phyloP scores from a whole-genome alignment of 768 basidiomycete species.

The Termitomyces sp. region DNA sequence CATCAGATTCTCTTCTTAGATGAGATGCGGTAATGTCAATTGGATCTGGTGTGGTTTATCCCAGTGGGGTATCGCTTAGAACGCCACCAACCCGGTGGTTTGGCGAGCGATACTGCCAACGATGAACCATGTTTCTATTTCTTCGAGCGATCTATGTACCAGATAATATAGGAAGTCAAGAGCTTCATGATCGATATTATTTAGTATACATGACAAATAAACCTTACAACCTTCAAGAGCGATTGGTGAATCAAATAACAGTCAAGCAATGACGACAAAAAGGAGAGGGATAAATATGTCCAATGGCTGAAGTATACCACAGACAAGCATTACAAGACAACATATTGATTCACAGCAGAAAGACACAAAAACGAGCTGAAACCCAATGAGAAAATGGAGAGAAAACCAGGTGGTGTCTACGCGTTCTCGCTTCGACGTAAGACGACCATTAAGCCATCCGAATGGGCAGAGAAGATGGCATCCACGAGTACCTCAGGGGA shows the following conservation, averaged over 20 bases:
- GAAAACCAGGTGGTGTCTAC: not conserved
- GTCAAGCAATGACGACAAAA: not conserved
- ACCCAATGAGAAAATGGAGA: not conserved
- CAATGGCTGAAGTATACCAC: not conserved
- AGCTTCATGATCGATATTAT: not conserved
- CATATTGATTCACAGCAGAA: not conserved
- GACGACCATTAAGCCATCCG: slow-evolving; percentile 80
- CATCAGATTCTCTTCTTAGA: not conserved
- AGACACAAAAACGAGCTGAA: not conserved
- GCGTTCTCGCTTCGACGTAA: slow-evolving; percentile 38
- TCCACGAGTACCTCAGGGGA: slow-evolving; percentile 55
- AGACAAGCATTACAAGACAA: not conserved
- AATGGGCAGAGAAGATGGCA: slow-evolving; percentile 82
- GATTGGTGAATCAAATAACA: slow-evolving; percentile 1
- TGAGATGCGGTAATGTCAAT: not conserved
- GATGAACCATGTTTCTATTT: not conserved
- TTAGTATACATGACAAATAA: slow-evolving; percentile 4
- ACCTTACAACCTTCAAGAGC: slow-evolving; percentile 4
- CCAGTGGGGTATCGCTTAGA: not conserved
- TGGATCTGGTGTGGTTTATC: not conserved
- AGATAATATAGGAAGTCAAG: not conserved
- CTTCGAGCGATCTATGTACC: not conserved
- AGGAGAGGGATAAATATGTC: not conserved
- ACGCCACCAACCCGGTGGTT: not conserved
- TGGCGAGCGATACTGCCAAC: not conserved